These are phyloP conservation scores for Mycena albidolilacea DNA, from an alignment of 768 basidiomycete species.

Conservation along the genomic window DNA sequence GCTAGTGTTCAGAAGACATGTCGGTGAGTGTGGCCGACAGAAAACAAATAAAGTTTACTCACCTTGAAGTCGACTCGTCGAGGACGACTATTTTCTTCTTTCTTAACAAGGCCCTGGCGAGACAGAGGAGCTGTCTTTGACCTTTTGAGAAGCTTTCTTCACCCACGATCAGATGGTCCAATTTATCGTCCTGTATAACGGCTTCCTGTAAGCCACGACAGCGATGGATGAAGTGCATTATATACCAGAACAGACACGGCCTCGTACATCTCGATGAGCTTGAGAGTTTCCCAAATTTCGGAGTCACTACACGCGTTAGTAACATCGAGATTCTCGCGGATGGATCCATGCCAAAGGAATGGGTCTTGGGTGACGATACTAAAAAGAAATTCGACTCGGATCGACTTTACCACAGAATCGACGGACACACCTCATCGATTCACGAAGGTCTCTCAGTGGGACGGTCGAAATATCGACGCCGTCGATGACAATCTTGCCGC, in stretches of 20 bases:
- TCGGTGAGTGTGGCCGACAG: neutral
- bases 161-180: constrained; percentile 29
- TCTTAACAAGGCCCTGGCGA: constrained; percentile 29
- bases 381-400: neutral
- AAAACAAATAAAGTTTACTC: neutral
- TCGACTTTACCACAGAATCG: too few relatives aligned
- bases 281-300: constrained; percentile 7
- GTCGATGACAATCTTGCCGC: constrained; percentile 13
- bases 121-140: constrained; percentile 34
- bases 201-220: neutral
- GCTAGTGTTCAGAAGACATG: constrained; percentile 6
- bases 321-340: constrained; percentile 34
- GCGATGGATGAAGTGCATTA: too few relatives aligned
- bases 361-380: constrained; percentile 38
- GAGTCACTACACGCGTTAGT: constrained; percentile 15
- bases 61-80: constrained; percentile 34
- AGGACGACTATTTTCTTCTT: constrained; percentile 34
- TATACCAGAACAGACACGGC: constrained; percentile 1
- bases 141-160: constrained; percentile 38
- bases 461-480: constrained; percentile 24
- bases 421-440: constrained; percentile 31
- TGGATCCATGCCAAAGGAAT: constrained; percentile 36
- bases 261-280: constrained; percentile 3
- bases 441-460: constrained; percentile 13
- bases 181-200: constrained; percentile 25